Conservation (phyloP, 2,329 filamentous ascomycete species). For the Cytospora paraplurivora region DNA sequence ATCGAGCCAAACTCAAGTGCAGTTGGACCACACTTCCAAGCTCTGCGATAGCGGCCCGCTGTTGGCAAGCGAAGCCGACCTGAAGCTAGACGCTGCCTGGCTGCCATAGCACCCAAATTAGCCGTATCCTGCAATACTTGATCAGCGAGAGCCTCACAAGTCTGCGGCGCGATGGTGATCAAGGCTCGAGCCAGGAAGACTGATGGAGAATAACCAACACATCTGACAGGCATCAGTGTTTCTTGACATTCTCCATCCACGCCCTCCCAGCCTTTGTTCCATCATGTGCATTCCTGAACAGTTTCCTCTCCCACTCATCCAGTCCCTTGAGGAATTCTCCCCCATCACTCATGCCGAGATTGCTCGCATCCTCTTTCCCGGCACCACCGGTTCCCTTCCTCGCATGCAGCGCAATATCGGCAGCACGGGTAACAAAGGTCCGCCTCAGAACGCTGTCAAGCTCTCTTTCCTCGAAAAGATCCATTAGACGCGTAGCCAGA, state of each 20-base stretch:
- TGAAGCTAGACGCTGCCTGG: neutral
- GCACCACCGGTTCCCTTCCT: conserved; percentile 68
- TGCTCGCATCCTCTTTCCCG: conserved; percentile 70
- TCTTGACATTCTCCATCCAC: conserved; percentile 68
- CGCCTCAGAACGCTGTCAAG: conserved; percentile 75
- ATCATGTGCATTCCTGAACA: conserved; percentile 76
- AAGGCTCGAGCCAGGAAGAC: neutral
- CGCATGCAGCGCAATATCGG: conserved; percentile 85
- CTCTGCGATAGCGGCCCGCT: neutral
- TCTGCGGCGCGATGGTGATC: neutral
- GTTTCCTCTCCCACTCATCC: conserved; percentile 82
- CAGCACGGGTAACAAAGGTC: conserved; percentile 80
- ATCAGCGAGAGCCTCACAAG: neutral
- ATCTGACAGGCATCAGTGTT: conserved; percentile 31
- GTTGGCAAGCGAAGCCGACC: neutral
- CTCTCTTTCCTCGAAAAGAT: conserved; percentile 80
- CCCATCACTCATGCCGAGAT: conserved; percentile 60
- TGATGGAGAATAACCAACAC: neutral
- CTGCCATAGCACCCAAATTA: neutral
- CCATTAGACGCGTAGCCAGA: conserved; percentile 81
- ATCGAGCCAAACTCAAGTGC: neutral
- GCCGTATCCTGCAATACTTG: neutral
- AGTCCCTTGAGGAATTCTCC: conserved; percentile 85
- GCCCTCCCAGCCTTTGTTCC: conserved; percentile 69
- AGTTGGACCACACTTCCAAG: neutral